Conservation (phyloP, 805 yeast genomes). For the Candida jianshihensis region DNA sequence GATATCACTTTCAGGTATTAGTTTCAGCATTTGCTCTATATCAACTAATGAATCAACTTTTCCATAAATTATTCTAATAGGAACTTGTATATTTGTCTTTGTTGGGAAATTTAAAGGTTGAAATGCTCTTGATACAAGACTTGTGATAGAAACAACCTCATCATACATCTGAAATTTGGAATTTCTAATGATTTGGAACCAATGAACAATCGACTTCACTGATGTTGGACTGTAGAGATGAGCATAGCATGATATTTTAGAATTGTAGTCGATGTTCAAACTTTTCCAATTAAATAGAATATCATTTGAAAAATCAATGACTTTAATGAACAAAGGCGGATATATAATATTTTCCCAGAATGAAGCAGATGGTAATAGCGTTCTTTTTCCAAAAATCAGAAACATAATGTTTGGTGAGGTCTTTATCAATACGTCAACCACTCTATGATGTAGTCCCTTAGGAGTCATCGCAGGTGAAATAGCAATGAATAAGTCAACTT, state of each 20-base stretch:
- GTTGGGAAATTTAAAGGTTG: slow-evolving; percentile 45
- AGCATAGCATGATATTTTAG: slow-evolving; percentile 73
- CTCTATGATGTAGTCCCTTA: slow-evolving; percentile 65
- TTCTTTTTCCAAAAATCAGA: slow-evolving; percentile 65
- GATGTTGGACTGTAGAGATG: slow-evolving; percentile 89
- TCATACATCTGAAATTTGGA: slow-evolving; percentile 85
- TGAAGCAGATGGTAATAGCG: slow-evolving; percentile 62
- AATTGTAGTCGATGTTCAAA: slow-evolving; percentile 58
- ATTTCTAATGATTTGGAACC: slow-evolving; percentile 85
- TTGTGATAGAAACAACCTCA: slow-evolving; percentile 41
- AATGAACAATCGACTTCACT: slow-evolving; percentile 89
- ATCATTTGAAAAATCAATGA: slow-evolving; percentile 66
- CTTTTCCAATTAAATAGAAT: slow-evolving; percentile 78
- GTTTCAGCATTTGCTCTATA: slow-evolving; percentile 62
- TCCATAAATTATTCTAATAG: slow-evolving; percentile 77
- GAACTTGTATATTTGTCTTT: slow-evolving; percentile 54
- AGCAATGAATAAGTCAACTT: slow-evolving; percentile 59
- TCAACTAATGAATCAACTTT: slow-evolving; percentile 79
- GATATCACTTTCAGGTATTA: slow-evolving; percentile 50
- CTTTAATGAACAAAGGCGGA: slow-evolving; percentile 64
- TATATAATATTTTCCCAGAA: slow-evolving; percentile 77
- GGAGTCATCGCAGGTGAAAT: slow-evolving; percentile 95
- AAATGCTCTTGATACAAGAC: slow-evolving; percentile 28
- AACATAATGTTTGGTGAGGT: slow-evolving; percentile 73
- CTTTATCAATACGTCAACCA: slow-evolving; percentile 69